Evolutionary conservation across 1,284 basidiomycete species (phyloP).

Genomic region (Salmacisia buchloeana): DNA sequence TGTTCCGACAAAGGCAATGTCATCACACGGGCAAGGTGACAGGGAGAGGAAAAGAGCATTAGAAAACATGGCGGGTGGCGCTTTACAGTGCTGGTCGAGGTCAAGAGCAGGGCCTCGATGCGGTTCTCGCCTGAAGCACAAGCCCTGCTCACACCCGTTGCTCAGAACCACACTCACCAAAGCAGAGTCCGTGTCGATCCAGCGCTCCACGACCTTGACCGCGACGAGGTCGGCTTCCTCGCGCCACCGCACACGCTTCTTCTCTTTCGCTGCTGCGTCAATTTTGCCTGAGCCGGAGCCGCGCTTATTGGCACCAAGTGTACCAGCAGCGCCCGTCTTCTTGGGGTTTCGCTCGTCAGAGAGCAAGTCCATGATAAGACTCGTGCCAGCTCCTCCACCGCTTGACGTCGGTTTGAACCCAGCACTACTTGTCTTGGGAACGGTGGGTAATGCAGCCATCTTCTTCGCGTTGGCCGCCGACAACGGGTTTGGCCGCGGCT

Average conservation of each 20-base stretch:
- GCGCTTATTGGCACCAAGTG: background rate
- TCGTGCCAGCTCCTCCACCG: background rate
- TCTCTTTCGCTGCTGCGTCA: background rate
- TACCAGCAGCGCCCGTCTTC: background rate
- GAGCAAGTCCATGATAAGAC: conserved; percentile 4
- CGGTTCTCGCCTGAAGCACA: too few species aligned
- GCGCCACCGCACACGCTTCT: background rate
- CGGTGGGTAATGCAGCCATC: background rate
- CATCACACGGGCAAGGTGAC: background rate
- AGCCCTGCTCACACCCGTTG: too few species aligned
- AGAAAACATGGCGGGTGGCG: too few species aligned
- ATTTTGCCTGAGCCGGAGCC: background rate
- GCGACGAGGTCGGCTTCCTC: background rate
- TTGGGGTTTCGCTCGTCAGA: background rate
- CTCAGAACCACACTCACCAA: too few species aligned
- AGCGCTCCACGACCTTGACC: background rate
- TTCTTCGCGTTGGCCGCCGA: background rate
- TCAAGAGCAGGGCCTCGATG: too few species aligned
- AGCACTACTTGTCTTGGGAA: background rate
- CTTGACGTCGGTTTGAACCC: background rate
- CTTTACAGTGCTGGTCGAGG: too few species aligned
- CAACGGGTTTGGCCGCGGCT: background rate
- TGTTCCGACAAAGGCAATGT: background rate
- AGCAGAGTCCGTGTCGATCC: background rate
- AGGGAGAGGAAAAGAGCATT: background rate